These are phyloP conservation scores for Thuja plicata DNA, from an alignment of 83 land plant species.

Conservation along the genomic window DNA sequence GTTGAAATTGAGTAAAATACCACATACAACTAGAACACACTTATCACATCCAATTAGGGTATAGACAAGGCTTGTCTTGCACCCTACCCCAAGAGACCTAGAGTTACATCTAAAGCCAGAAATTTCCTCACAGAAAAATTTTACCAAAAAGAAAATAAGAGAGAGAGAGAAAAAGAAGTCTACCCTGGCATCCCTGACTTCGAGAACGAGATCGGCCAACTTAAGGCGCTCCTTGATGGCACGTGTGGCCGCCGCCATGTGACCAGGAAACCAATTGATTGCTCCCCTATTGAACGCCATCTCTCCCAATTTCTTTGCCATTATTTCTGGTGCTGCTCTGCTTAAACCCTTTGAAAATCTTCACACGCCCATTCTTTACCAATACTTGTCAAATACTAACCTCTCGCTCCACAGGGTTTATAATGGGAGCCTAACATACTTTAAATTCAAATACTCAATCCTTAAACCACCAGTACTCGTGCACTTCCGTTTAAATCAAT, in stretches of 20 bases:
- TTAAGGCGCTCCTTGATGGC: constrained; percentile 88
- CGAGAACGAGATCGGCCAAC: constrained; percentile 79
- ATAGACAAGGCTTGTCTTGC: too few relatives aligned
- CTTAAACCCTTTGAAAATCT: constrained; percentile 22
- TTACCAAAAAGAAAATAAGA: neutral
- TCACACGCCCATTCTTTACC: neutral
- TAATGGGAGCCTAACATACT: neutral
- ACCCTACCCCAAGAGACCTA: too few relatives aligned
- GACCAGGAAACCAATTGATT: constrained; percentile 94
- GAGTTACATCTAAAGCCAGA: neutral
- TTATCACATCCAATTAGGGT: neutral
- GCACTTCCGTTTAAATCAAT: too few relatives aligned
- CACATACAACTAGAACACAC: neutral
- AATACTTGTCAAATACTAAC: neutral
- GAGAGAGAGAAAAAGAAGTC: neutral
- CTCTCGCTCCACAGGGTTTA: neutral
- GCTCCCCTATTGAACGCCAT: constrained; percentile 64
- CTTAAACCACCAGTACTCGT: too few relatives aligned
- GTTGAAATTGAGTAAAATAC: neutral
- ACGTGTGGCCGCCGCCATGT: constrained; percentile 91
- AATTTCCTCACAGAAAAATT: neutral
- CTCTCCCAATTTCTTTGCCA: constrained; percentile 45
- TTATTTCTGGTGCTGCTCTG: neutral
- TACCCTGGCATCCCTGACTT: constrained; percentile 91
- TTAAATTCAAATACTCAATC: neutral